phyloP scores from a whole-genome alignment of 2,329 filamentous ascomycete genomes.

The Plectosphaerella plurivora region DNA sequence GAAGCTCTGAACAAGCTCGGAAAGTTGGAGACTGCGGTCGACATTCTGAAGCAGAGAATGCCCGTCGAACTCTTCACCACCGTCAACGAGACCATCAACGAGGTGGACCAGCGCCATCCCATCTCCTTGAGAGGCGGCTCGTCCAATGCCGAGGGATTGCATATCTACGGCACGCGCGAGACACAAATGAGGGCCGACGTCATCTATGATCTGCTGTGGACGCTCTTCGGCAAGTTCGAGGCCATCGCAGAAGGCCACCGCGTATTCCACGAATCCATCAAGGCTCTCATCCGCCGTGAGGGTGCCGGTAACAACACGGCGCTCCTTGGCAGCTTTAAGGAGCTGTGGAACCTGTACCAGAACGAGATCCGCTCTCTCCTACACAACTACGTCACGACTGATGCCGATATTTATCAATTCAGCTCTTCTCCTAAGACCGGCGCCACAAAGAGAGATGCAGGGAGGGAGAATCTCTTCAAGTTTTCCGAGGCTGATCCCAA shows the following conservation, averaged over 20 bases:
- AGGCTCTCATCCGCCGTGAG: constrained; percentile 79
- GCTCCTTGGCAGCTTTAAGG: constrained; percentile 85
- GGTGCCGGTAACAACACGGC: constrained; percentile 59
- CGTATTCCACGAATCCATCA: constrained; percentile 87
- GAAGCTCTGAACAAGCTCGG: constrained; percentile 89
- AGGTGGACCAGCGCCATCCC: constrained; percentile 91
- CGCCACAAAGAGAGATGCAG: constrained; percentile 36
- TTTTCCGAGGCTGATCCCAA: constrained; percentile 81
- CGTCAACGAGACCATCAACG: constrained; percentile 90
- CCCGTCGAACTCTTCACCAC: constrained; percentile 92
- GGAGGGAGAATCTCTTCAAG: constrained; percentile 71
- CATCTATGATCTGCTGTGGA: constrained; percentile 87
- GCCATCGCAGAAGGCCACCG: constrained; percentile 94
- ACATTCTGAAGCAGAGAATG: constrained; percentile 86
- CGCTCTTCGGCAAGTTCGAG: constrained; percentile 93
- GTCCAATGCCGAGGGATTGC: constrained; percentile 49
- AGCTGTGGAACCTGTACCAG: constrained; percentile 96
- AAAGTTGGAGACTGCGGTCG: constrained; percentile 77
- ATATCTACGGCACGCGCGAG: constrained; percentile 63
- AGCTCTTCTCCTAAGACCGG: constrained; percentile 49
- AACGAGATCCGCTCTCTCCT: constrained; percentile 93
- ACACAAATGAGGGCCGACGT: constrained; percentile 78
- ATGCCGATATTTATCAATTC: constrained; percentile 70
- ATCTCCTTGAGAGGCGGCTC: constrained; percentile 62
- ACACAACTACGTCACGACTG: constrained; percentile 93